phyloP scores from a whole-genome alignment of 257 asterid species.

The Thymus mandschuricus region DNA sequence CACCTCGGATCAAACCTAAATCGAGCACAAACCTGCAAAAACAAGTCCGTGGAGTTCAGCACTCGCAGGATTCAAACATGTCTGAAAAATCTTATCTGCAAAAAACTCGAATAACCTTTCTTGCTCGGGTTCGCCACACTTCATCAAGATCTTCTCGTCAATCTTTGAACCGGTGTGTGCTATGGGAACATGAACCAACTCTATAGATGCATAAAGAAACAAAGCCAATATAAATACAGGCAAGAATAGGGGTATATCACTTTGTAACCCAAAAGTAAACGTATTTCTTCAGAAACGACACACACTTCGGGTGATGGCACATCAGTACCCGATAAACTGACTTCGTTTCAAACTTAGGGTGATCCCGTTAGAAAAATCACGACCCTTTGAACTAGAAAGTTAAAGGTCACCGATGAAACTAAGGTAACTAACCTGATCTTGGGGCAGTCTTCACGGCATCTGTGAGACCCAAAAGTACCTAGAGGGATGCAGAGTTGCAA shows the following conservation, averaged over 20 bases:
- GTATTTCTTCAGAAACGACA: background rate
- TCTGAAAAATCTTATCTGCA: conserved; percentile 1
- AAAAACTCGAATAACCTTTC: conserved; percentile 49
- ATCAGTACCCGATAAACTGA: too few relatives aligned
- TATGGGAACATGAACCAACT: conserved; percentile 48
- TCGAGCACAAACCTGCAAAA: conserved; percentile 66
- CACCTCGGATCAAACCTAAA: conserved; percentile 66
- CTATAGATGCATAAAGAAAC: conserved; percentile 38
- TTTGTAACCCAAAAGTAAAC: background rate
- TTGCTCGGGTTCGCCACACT: conserved; percentile 32
- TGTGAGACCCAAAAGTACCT: conserved; percentile 67
- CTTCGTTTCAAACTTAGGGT: too few relatives aligned
- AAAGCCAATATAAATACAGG: conserved; percentile 24
- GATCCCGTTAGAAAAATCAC: too few relatives aligned
- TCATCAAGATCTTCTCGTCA: conserved; percentile 61
- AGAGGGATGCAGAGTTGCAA: conserved; percentile 34
- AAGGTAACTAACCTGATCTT: conserved; percentile 54
- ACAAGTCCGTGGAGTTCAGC: conserved; percentile 24
- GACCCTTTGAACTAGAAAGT: too few relatives aligned
- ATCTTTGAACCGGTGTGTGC: conserved; percentile 50
- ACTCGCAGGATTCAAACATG: background rate
- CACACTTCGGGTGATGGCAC: too few relatives aligned
- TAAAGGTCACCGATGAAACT: background rate
- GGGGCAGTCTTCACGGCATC: conserved; percentile 37
- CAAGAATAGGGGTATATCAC: background rate